These are phyloP conservation scores for Moniliella sp. DNA, from an alignment of 1,284 basidiomycete genomes.

Conservation along the genomic window DNA sequence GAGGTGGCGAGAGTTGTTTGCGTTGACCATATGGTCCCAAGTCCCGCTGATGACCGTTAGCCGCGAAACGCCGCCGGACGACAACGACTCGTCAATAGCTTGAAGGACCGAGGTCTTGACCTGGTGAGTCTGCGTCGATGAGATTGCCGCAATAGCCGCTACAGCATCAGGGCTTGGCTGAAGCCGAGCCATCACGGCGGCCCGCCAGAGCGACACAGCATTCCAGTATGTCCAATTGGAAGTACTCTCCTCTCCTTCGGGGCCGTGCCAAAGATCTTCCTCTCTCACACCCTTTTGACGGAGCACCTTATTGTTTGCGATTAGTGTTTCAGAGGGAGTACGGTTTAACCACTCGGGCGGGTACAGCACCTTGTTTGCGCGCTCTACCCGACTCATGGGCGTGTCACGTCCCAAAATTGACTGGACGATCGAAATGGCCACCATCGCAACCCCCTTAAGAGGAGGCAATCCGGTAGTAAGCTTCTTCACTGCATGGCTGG, in stretches of 20 bases:
- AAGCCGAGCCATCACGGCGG: conserved; percentile 1
- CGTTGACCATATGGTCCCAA: conserved; percentile 47
- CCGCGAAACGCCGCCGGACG: conserved; percentile 43
- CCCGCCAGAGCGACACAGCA: neutral
- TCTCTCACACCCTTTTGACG: conserved; percentile 3
- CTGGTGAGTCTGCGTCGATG: conserved; percentile 49
- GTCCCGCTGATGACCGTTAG: conserved; percentile 55
- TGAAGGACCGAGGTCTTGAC: conserved; percentile 43
- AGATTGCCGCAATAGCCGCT: conserved; percentile 49
- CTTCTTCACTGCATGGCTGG: conserved; percentile 1
- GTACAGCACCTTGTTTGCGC: conserved; percentile 47
- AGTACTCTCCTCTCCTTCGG: too few relatives aligned
- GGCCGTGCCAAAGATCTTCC: neutral
- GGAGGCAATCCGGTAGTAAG: conserved; percentile 3
- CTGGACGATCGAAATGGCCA: conserved; percentile 32
- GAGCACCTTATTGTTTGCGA: neutral
- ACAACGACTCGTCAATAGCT: conserved; percentile 24
- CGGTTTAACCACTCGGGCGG: conserved; percentile 43
- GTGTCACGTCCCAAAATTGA: conserved; percentile 40
- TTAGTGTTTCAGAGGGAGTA: conserved; percentile 38
- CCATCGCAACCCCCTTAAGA: conserved; percentile 29
- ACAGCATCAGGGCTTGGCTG: conserved; percentile 43
- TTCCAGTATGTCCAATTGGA: too few relatives aligned
- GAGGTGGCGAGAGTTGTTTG: conserved; percentile 43
- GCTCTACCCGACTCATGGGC: conserved; percentile 40